Conservation (phyloP, 345 rosid genomes). For the Populus davidiana region DNA sequence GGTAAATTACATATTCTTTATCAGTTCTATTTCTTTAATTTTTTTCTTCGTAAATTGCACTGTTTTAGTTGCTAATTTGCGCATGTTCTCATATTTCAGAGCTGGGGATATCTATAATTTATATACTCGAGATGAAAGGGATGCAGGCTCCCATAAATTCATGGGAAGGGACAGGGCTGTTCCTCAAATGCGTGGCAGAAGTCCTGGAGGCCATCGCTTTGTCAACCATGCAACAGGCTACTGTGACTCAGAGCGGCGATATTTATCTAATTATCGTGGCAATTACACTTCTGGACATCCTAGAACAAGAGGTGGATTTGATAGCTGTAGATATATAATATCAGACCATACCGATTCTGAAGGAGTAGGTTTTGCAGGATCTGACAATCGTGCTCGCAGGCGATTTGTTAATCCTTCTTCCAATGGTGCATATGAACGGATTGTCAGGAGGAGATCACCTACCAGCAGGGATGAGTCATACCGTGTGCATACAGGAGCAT, state of each 20-base stretch:
- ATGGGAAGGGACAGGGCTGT: conserved; percentile 39
- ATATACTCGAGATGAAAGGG: conserved; percentile 24
- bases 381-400: conserved; percentile 33
- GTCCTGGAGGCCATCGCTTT: conserved; percentile 30
- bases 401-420: conserved; percentile 33
- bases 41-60: neutral
- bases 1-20: conserved; percentile 29
- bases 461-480: conserved; percentile 26
- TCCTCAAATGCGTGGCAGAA: conserved; percentile 30
- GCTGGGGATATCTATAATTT: conserved; percentile 25
- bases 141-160: conserved; percentile 25
- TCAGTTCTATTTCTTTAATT: neutral
- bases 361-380: conserved; percentile 22
- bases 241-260: conserved; percentile 35
- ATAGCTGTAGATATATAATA: conserved; percentile 25
- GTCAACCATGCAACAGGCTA: conserved; percentile 21
- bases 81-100: conserved; percentile 34
- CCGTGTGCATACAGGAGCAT: conserved; percentile 16
- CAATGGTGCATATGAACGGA: conserved; percentile 22
- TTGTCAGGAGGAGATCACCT: conserved; percentile 28
- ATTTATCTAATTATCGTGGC: conserved; percentile 29
- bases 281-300: conserved; percentile 27
- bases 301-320: conserved; percentile 30
- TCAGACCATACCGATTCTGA: conserved; percentile 28
- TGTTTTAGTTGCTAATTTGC: neutral